phyloP scores from a whole-genome alignment of 192 early-diverging fungal species.

The Dissophora globulifera region DNA sequence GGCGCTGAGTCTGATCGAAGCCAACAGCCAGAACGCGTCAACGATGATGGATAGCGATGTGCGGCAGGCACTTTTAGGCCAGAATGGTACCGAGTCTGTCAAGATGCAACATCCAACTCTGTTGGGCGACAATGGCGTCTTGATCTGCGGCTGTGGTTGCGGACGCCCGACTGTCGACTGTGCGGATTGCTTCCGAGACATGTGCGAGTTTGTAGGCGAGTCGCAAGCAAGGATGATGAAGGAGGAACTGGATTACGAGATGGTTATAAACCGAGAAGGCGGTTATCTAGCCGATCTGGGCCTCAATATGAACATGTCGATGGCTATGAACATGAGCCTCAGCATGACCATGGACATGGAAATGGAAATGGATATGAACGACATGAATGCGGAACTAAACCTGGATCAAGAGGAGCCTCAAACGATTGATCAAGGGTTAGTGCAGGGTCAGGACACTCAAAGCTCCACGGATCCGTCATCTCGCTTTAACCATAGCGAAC shows the following conservation, averaged over 20 bases:
- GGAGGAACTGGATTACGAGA: conserved; percentile 35
- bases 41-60: conserved; percentile 9
- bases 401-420: not conserved
- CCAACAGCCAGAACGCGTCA: conserved; percentile 15
- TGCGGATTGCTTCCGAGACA: conserved; percentile 45
- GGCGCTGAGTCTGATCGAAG: conserved; percentile 38
- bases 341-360: conserved; percentile 11
- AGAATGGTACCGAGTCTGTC: conserved; percentile 17
- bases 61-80: conserved; percentile 16
- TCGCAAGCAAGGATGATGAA: conserved; percentile 46
- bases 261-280: conserved; percentile 32
- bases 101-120: conserved; percentile 53
- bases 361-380: not conserved
- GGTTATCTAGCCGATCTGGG: conserved; percentile 21
- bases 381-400: not conserved
- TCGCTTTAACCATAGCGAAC: not conserved
- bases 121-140: conserved; percentile 23
- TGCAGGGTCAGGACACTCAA: not conserved
- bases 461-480: not conserved
- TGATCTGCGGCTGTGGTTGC: conserved; percentile 49
- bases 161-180: conserved; percentile 49
- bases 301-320: conserved; percentile 30
- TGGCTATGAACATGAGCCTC: conserved; percentile 17
- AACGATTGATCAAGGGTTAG: not conserved
- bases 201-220: conserved; percentile 47